phyloP scores from a whole-genome alignment of 2,329 filamentous ascomycete genomes.

The Alternaria sp. region DNA sequence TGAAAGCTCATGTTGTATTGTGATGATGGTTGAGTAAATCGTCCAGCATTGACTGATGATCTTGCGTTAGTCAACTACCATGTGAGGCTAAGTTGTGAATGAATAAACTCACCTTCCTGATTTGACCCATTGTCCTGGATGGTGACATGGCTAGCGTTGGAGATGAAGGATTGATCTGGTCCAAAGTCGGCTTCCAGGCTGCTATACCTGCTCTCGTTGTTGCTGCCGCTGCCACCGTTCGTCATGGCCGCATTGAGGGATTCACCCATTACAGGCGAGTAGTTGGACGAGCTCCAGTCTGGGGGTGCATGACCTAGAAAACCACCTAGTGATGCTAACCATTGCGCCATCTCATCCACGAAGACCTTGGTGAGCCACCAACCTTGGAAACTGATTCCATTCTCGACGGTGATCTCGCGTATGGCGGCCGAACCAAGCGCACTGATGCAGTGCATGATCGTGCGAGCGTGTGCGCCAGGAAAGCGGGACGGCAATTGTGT shows the following conservation, averaged over 20 bases:
- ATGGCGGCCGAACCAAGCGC: constrained; percentile 77
- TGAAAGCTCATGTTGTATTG: constrained; percentile 45
- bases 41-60: constrained; percentile 44
- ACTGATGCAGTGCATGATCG: constrained; percentile 78
- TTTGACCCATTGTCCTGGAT: constrained; percentile 31
- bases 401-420: constrained; percentile 79
- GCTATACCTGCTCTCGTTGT: constrained; percentile 48
- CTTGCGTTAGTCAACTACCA: constrained; percentile 46
- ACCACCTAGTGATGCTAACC: constrained; percentile 87
- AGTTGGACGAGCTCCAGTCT: constrained; percentile 30
- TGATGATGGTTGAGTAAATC: constrained; percentile 36
- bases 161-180: constrained; percentile 43
- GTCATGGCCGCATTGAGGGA: constrained; percentile 38
- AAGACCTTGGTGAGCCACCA: constrained; percentile 98
- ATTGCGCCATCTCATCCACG: constrained; percentile 91
- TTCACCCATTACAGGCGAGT: constrained; percentile 40
- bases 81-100: constrained; percentile 2
- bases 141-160: constrained; percentile 29
- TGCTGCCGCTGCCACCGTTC: constrained; percentile 46
- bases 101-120: constrained; percentile 40
- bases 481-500: constrained; percentile 73
- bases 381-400: constrained; percentile 81
- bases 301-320: constrained; percentile 69
- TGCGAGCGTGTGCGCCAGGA: constrained; percentile 73
- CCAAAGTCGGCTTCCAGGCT: constrained; percentile 48